Evolutionary conservation across 139 green algal genomes (phyloP).

Genomic region (Chlorella sorokiniana): DNA sequence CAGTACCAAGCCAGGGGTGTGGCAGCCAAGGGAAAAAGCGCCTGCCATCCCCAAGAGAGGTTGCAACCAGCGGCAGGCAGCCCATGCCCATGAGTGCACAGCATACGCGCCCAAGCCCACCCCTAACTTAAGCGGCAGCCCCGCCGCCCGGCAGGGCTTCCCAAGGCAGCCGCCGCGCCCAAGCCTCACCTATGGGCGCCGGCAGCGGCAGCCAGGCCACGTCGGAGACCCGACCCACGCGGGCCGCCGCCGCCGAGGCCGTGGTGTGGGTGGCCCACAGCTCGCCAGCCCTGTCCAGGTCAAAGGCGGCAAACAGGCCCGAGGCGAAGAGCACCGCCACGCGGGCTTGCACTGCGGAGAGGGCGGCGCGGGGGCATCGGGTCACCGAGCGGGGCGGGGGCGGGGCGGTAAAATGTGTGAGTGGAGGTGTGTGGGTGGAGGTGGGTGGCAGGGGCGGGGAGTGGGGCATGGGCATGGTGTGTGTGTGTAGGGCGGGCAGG

Average conservation of each 20-base stretch:
- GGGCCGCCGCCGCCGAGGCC: conserved; percentile 14
- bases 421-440: background rate
- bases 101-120: too few relatives aligned
- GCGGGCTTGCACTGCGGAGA: conserved; percentile 36
- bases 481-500: background rate
- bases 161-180: background rate
- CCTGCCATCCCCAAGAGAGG: too few relatives aligned
- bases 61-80: too few relatives aligned
- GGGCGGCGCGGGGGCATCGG: background rate
- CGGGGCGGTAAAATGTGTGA: background rate
- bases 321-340: conserved; percentile 63
- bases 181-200: conserved; percentile 31
- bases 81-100: too few relatives aligned
- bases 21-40: too few relatives aligned
- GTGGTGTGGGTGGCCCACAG: conserved; percentile 30
- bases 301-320: conserved; percentile 68
- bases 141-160: background rate
- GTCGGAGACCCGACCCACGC: conserved; percentile 56
- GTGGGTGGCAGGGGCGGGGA: too few relatives aligned
- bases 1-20: too few relatives aligned
- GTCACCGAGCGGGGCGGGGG: background rate
- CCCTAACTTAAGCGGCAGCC: too few relatives aligned
- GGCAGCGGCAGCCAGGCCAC: conserved; percentile 66
- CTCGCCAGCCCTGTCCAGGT: conserved; percentile 58
- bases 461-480: background rate